Evolutionary conservation across 2,329 filamentous ascomycete species (phyloP).

Genomic region (Leptosphaerulina australis): DNA sequence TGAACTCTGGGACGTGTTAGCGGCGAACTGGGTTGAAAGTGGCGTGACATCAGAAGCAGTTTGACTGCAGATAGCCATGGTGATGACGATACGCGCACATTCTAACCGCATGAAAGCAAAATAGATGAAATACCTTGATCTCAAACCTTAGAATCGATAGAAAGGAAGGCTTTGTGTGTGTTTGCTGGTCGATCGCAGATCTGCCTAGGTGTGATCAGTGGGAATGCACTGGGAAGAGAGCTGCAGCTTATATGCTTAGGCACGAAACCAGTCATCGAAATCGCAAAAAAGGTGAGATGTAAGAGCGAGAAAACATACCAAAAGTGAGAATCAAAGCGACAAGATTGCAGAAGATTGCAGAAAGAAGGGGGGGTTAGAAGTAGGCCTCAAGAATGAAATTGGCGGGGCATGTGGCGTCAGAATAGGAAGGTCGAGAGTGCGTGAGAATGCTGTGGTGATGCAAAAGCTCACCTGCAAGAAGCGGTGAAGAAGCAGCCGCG

Average conservation of each 20-base stretch:
- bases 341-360: background rate
- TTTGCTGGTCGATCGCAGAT: slow-evolving; percentile 18
- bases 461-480: slow-evolving; percentile 8
- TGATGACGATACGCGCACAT: background rate
- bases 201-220: slow-evolving; percentile 23
- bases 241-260: slow-evolving; percentile 17
- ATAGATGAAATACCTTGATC: slow-evolving; percentile 23
- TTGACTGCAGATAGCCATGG: background rate
- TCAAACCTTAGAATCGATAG: slow-evolving; percentile 10
- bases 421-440: slow-evolving; percentile 2
- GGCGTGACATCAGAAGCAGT: slow-evolving; percentile 3
- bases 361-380: slow-evolving; percentile 3
- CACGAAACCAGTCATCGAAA: background rate
- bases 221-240: slow-evolving; percentile 11
- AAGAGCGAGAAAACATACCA: slow-evolving; percentile 3
- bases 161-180: slow-evolving; percentile 9
- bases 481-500: slow-evolving; percentile 7
- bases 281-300: background rate
- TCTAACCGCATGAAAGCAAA: background rate
- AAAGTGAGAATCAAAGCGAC: slow-evolving; percentile 4
- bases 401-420: slow-evolving; percentile 12
- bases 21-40: slow-evolving; percentile 8
- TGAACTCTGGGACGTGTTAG: slow-evolving; percentile 30
- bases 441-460: slow-evolving; percentile 23
- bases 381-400: background rate